Conservation (phyloP, 495 filamentous ascomycete species). For the Hypomontagnella monticulosa region DNA sequence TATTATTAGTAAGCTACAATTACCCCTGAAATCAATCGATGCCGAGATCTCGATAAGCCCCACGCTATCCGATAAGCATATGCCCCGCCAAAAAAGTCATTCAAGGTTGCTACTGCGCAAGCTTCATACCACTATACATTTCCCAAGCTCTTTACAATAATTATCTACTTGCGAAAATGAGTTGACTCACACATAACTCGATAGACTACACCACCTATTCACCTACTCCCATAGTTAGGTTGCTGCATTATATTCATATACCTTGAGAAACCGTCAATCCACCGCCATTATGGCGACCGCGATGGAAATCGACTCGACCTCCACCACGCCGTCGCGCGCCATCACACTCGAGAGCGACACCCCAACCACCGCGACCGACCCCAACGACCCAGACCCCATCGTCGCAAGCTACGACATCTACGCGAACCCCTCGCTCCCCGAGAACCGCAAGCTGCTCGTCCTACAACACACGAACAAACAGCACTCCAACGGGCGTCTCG, state of each 20-base stretch:
- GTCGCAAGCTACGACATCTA: slow-evolving; percentile 59
- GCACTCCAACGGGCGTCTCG: slow-evolving; percentile 38
- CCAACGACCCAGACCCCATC: slow-evolving; percentile 52
- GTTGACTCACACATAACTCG: background rate
- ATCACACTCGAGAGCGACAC: slow-evolving; percentile 2
- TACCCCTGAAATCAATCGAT: background rate
- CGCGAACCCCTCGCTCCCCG: slow-evolving; percentile 55
- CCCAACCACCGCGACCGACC: background rate
- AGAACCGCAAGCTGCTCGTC: slow-evolving; percentile 55
- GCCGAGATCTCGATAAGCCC: slow-evolving; percentile 29
- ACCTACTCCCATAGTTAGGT: background rate
- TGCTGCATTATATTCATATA: slow-evolving; percentile 14
- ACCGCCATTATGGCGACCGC: background rate
- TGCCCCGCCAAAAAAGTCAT: slow-evolving; percentile 42
- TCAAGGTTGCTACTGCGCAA: slow-evolving; percentile 6
- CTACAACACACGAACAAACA: slow-evolving; percentile 56
- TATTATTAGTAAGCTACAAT: too few species aligned
- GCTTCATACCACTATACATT: background rate
- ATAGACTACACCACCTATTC: background rate
- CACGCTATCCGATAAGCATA: slow-evolving; percentile 30
- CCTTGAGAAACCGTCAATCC: slow-evolving; percentile 2
- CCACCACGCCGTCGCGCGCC: background rate
- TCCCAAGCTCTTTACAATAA: slow-evolving; percentile 1
- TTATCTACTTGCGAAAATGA: slow-evolving; percentile 11
- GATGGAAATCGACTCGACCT: slow-evolving; percentile 4